Evolutionary conservation across 2,329 filamentous ascomycete genomes (phyloP), one percentile per base, ranked within the genome.

Genomic region (Aspergillus sp.): DNA sequence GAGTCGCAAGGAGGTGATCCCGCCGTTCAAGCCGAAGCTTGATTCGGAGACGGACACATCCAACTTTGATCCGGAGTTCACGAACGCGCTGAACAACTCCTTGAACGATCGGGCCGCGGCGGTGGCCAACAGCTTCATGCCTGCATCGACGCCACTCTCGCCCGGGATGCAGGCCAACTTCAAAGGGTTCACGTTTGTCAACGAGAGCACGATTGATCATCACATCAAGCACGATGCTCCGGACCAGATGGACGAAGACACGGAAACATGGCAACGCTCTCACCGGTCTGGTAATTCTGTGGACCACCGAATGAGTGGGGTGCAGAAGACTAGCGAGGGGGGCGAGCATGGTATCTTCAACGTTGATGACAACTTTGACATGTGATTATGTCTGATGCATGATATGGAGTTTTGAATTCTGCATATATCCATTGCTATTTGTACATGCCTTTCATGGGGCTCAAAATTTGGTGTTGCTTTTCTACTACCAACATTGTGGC

Each of bases 51-150:
- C 92, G 2, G 94, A 99, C 63, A 95, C 95, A 1, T 97, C 92
- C 42, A 97, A 99, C 75, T 99, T 99, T 67, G 94, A 99, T 65
- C 94, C 94, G 0, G 94, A 97, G 71, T 99, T 99, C 71, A 99
- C 94, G 48, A 97, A 94, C 60, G 94, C 94, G 5, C 77, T 97
- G 55, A 90, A 90, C 49, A 86, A 88, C 1, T 97, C 92, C 0
- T 80, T 97, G 53, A 97, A 97, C 67, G 90, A 94, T 64, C 87
- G 93, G 53, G 93, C 94, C 4, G 90, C 91, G 13, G 90, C 90
- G 6, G 73, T 97, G 46, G 91, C 93, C 14, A 86, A 87, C 52
- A 92, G 92, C 34, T 75, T 82, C 44, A 89, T 94, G 67, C 87
- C 89, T 5, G 89, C 91, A 6, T 96, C 90, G 13, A 99, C 94